A percentile compares a stretch with the other conserved stretches of the same genome.
These are phyloP conservation scores for Ricinus communis DNA, from an alignment of 345 rosid species.

Conservation along the genomic window DNA sequence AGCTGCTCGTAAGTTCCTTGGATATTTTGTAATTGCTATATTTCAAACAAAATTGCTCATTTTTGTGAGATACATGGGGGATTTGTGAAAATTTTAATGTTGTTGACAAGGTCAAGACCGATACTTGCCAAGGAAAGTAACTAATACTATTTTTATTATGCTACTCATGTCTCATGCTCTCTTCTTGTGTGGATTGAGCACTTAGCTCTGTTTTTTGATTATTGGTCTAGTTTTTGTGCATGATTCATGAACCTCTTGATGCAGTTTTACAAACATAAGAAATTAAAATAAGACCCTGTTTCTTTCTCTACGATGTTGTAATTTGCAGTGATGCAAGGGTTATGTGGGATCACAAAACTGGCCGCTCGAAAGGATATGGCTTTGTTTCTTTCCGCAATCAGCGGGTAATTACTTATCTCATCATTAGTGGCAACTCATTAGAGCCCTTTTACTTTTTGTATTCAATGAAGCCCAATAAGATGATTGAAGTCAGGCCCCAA, in stretches of 20 bases:
- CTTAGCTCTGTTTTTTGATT: background rate
- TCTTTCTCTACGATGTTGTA: background rate
- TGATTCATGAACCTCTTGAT: background rate
- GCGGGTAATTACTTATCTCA: constrained; percentile 23
- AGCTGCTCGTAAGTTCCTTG: constrained; percentile 23
- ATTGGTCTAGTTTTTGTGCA: background rate
- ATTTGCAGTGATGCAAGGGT: constrained; percentile 30
- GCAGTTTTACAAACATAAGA: background rate
- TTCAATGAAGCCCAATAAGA: too few species aligned
- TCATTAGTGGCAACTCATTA: background rate
- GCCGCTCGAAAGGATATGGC: constrained; percentile 34
- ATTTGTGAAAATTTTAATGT: background rate
- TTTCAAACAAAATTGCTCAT: background rate
- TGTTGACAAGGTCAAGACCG: background rate
- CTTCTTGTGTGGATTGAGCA: background rate
- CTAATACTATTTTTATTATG: background rate
- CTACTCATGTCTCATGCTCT: background rate
- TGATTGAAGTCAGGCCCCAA: too few species aligned
- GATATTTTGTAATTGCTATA: constrained; percentile 1
- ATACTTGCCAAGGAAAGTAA: background rate
- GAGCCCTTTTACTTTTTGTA: too few species aligned
- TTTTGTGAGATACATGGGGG: background rate
- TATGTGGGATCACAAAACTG: constrained; percentile 39
- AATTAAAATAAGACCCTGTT: background rate
- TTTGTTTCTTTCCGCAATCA: constrained; percentile 33